Base-by-base conservation (phyloP, 768 basidiomycete genomes). In the Gymnopilus junonius region DNA sequence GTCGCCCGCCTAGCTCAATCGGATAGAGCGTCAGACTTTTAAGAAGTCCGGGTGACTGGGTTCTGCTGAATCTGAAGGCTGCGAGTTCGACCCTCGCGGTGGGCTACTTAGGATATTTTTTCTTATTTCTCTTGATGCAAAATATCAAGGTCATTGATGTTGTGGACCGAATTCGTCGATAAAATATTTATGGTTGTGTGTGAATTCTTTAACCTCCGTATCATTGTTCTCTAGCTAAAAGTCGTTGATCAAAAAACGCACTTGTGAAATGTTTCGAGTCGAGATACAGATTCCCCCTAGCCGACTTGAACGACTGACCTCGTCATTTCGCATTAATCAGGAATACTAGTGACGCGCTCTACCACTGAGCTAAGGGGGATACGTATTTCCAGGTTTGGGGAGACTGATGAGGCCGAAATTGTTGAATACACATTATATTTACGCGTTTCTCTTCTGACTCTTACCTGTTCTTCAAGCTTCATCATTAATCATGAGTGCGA, bases 71-170 rank as follows among this genome's bases (percentile, higher is more conserved):
- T 90, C 88, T 90, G 86, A 89, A 90, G 87, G 88, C 85, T 89
- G 88, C 88, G 88, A 86, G 88, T 90, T 89, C 88, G 88, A 90
- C 84, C 87, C 88, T 86, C 88, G 88, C 88, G 87, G 86, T 88
- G 88, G 88, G 87, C 88, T 89, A 85, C 5, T 63, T 35, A 20
- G 37, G n/a, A n/a, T n/a, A n/a, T n/a, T 42, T 40, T 27, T 42
- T 48, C 29, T 46, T 58, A 25, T 20, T 39, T 35, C 20, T 50
- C 15, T 15, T 21, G 17, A 4, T 46, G 1, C 11, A 25, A 25
- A 11, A 8, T 25, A 7, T n/a, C n/a, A n/a, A n/a, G n/a, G n/a
- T n/a, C n/a, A n/a, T n/a, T n/a, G n/a, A n/a, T n/a, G n/a, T n/a
- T n/a, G n/a, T n/a, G n/a, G n/a, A n/a, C n/a, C n/a, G n/a, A n/a